Base-by-base conservation (phyloP, 2,329 filamentous ascomycete species). In the Ophiostoma quercus region DNA sequence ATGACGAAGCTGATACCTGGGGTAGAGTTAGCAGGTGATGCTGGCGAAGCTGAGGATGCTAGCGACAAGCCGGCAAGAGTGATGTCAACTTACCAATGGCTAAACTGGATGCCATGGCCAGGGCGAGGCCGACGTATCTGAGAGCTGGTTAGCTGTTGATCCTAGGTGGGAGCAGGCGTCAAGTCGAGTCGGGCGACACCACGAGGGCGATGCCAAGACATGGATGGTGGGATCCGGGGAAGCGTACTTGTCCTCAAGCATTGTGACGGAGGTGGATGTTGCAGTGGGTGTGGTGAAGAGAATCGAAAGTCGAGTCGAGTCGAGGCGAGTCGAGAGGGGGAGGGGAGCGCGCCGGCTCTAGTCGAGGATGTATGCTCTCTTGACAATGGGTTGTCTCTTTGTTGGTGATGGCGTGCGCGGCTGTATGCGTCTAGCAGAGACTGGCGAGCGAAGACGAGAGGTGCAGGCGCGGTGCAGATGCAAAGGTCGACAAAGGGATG, bases 1-100 rank as follows among this genome's bases (percentile, higher is more conserved):
- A 99, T 97, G 75, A 99, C 94, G 80, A 99, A 99, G 85, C 94
- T 97, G 68, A 92, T 93, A 77, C 93, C 92, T 95, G 75, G 62
- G 71, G 68, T 12, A 37, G 5, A n/a, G 71, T 72, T 70, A 73
- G 74, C 39, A 37, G 67, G 22, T 54, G 54, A 67, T 29, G 9
- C 19, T 19, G 66, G 25, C 41, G 12, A 43, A 16, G 41, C 47
- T 2, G 47, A 22, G 1, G 16, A 47, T 22, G 19, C n/a, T 12
- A 8, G 16, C 7, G 7, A 25, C 29, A 54, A 37, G 34, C 7
- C 8, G 19, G 29, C 16, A 14, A 43, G 9, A 12, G 37, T 39
- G 43, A 32, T 25, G 39, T 9, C 68, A 71, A 51, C 84, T 76
- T 85, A 91, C 90, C 90, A 80, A 93, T 93, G 74, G 89, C 90